Evolutionary conservation across 768 basidiomycete species (phyloP).

Genomic region (Tremella yokohamensis): DNA sequence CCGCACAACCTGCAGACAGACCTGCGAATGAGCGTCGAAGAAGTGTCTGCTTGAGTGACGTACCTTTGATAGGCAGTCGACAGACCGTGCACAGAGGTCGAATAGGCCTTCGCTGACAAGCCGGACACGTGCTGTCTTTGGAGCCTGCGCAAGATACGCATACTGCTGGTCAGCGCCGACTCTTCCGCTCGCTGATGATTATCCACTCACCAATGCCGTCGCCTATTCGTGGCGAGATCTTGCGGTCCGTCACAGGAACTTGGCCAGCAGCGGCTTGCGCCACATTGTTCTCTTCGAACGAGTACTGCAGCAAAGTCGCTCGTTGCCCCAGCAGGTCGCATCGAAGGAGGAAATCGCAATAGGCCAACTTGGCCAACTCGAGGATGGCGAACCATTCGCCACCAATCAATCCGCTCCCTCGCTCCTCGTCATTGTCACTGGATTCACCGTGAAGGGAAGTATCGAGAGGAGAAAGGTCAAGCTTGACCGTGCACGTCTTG

Average conservation of each 20-base stretch:
- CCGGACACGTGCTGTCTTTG: constrained; percentile 21
- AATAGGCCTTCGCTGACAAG: constrained; percentile 21
- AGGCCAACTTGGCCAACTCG: constrained; percentile 25
- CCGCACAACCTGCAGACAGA: constrained; percentile 31
- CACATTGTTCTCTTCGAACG: constrained; percentile 10
- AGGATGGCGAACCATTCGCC: not conserved
- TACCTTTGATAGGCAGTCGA: constrained; percentile 48
- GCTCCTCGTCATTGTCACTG: too few relatives aligned
- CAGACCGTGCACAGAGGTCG: constrained; percentile 39
- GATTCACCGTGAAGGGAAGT: too few relatives aligned
- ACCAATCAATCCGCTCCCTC: not conserved
- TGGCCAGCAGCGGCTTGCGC: constrained; percentile 14
- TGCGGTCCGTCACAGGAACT: not conserved
- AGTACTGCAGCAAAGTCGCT: constrained; percentile 23
- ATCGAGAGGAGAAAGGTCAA: constrained; percentile 14
- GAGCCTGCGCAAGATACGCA: constrained; percentile 23
- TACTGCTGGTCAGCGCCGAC: constrained; percentile 9
- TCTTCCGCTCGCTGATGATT: not conserved
- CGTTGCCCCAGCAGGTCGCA: constrained; percentile 27
- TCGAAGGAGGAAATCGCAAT: constrained; percentile 45
- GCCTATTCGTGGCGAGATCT: constrained; percentile 1
- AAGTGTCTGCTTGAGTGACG: constrained; percentile 7
- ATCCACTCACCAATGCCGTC: not conserved
- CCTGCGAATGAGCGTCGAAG: constrained; percentile 15
- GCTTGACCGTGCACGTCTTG: constrained; percentile 18